Percentiles rank a stretch among this genome's conserved stretches.
Conservation (phyloP, 2,329 filamentous ascomycete genomes). For the Knufia petricola region DNA sequence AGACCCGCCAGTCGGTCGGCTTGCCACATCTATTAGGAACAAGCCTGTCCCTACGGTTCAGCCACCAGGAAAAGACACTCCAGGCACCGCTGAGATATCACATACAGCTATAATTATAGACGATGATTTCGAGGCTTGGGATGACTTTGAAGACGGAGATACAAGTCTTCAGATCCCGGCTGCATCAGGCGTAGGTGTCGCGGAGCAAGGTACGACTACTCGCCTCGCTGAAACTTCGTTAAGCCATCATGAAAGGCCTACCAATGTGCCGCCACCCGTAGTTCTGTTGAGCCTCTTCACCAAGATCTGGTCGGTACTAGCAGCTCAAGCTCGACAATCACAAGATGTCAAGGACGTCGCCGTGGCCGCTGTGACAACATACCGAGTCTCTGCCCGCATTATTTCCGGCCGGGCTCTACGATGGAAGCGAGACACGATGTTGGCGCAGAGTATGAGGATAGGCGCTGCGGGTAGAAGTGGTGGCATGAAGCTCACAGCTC, state of each 20-base stretch:
- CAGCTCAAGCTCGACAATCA: conserved; percentile 15
- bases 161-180: conserved; percentile 10
- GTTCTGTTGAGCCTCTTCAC: conserved; percentile 71
- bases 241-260: conserved; percentile 48
- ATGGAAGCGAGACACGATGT: conserved; percentile 80
- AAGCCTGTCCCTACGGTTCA: not conserved
- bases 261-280: conserved; percentile 81
- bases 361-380: conserved; percentile 6
- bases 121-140: conserved; percentile 43
- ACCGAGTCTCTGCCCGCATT: conserved; percentile 48
- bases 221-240: not conserved
- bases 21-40: not conserved
- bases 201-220: conserved; percentile 10
- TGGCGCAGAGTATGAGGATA: conserved; percentile 83
- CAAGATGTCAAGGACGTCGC: not conserved
- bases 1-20: not conserved
- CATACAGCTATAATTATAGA: not conserved
- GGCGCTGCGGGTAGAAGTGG: conserved; percentile 58
- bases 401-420: conserved; percentile 75
- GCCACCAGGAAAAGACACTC: not conserved
- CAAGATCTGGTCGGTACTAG: conserved; percentile 47
- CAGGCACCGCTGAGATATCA: not conserved
- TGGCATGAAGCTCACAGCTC: conserved; percentile 84
- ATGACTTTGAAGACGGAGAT: conserved; percentile 41
- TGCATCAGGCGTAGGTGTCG: conserved; percentile 11